These are phyloP conservation scores for Amphibolis antarctica DNA, from an alignment of 106 monocot genomes.

Conservation along the genomic window DNA sequence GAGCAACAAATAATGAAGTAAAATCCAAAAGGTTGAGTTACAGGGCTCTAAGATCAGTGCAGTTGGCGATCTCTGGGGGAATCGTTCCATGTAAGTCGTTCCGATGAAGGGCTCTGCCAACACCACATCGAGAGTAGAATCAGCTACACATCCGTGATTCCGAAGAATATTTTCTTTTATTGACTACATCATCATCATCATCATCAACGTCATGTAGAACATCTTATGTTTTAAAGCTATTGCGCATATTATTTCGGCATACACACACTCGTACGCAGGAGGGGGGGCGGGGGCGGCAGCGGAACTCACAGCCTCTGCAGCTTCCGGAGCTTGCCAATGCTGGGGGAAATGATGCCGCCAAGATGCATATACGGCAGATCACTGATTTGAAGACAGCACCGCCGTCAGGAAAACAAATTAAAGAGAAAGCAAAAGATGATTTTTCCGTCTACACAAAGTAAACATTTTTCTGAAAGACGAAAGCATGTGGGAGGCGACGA, in stretches of 20 bases:
- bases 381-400: constrained; percentile 18
- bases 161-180: no score
- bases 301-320: constrained; percentile 67
- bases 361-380: constrained; percentile 84
- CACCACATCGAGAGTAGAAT: not conserved
- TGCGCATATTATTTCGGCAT: not conserved
- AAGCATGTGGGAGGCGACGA: not conserved
- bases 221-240: no score
- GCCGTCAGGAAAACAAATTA: not conserved
- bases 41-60: constrained; percentile 78
- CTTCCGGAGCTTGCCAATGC: constrained; percentile 76
- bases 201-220: no score
- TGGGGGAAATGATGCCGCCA: constrained; percentile 65
- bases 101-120: constrained; percentile 65
- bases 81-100: constrained; percentile 81
- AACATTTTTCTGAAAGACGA: not conserved
- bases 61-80: constrained; percentile 69
- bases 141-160: no score
- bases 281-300: not conserved
- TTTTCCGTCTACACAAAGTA: not conserved
- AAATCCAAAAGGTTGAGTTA: constrained; percentile 12
- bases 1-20: constrained; percentile 1
- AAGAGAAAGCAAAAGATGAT: not conserved
- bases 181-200: no score
- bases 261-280: not conserved